Evolutionary conservation across 2,329 filamentous ascomycete species (phyloP).

Genomic region (Xylaria sp.): DNA sequence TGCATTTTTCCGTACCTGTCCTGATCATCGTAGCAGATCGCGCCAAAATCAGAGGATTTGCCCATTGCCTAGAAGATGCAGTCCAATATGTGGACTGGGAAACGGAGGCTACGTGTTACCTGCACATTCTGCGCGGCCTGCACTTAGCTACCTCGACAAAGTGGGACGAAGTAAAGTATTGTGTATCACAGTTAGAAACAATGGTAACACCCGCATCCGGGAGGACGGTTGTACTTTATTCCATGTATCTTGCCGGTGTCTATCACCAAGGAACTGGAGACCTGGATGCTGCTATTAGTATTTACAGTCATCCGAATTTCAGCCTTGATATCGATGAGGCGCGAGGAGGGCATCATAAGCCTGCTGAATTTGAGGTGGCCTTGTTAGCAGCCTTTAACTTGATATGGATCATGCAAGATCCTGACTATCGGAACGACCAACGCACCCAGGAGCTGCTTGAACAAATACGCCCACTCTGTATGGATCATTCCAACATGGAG

Average conservation of each 20-base stretch:
- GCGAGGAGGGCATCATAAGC: conserved; percentile 55
- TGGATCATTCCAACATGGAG: conserved; percentile 76
- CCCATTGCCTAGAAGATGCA: conserved; percentile 67
- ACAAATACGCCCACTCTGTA: conserved; percentile 74
- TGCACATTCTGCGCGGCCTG: conserved; percentile 77
- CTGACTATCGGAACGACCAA: conserved; percentile 65
- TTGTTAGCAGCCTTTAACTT: conserved; percentile 75
- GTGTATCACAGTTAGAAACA: conserved; percentile 64
- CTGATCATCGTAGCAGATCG: conserved; percentile 39
- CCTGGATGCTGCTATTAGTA: conserved; percentile 72
- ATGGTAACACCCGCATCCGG: conserved; percentile 56
- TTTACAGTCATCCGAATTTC: conserved; percentile 73
- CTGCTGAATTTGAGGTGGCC: conserved; percentile 70
- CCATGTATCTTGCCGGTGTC: conserved; percentile 78
- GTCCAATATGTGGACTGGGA: conserved; percentile 72
- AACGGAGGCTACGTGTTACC: conserved; percentile 72
- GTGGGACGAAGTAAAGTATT: conserved; percentile 72
- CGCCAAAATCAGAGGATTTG: conserved; percentile 52
- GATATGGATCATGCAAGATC: conserved; percentile 77
- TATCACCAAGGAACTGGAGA: conserved; percentile 82
- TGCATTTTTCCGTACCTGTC: background rate
- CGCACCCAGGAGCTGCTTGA: conserved; percentile 71
- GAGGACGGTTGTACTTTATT: conserved; percentile 63
- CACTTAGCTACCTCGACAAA: conserved; percentile 76
- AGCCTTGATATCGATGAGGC: conserved; percentile 58